Percentiles rank a stretch among this genome's conserved stretches.
These are phyloP conservation scores for Venturia pyrina DNA, from an alignment of 2,329 filamentous ascomycete genomes.

Conservation along the genomic window DNA sequence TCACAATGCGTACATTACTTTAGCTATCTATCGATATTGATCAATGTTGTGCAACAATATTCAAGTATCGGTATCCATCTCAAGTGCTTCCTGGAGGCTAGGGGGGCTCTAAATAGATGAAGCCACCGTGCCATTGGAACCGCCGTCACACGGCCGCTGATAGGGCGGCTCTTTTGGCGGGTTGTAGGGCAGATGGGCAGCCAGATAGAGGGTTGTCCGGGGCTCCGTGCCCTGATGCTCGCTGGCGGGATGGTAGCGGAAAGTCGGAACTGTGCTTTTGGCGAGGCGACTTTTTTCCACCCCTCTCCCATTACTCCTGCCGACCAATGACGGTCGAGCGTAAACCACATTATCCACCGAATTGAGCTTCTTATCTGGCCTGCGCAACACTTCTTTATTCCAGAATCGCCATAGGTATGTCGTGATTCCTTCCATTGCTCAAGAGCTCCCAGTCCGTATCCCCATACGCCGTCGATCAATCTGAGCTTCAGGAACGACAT, in stretches of 20 bases:
- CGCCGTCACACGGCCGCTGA: neutral
- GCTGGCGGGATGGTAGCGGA: neutral
- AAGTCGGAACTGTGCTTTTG: neutral
- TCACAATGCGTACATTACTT: too few species aligned
- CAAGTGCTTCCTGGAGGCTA: too few species aligned
- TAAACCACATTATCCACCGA: neutral
- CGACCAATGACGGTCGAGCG: neutral
- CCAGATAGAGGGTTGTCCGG: neutral
- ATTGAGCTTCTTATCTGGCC: neutral
- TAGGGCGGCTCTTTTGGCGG: neutral
- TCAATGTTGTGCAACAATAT: too few species aligned
- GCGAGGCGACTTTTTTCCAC: neutral
- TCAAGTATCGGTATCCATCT: too few species aligned
- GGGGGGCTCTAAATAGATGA: too few species aligned
- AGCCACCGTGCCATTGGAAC: neutral
- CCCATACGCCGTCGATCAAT: neutral
- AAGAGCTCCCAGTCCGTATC: neutral
- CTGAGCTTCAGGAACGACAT: neutral
- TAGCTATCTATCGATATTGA: too few species aligned
- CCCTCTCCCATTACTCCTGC: neutral
- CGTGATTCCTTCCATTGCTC: neutral
- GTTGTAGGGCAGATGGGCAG: neutral
- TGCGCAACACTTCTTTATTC: neutral
- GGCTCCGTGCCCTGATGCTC: neutral
- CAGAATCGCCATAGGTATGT: neutral